A percentile compares a stretch with the other conserved stretches of the same genome.
These are phyloP conservation scores for Actinomortierella ambigua DNA, from an alignment of 371 early-diverging fungal genomes.

Conservation along the genomic window DNA sequence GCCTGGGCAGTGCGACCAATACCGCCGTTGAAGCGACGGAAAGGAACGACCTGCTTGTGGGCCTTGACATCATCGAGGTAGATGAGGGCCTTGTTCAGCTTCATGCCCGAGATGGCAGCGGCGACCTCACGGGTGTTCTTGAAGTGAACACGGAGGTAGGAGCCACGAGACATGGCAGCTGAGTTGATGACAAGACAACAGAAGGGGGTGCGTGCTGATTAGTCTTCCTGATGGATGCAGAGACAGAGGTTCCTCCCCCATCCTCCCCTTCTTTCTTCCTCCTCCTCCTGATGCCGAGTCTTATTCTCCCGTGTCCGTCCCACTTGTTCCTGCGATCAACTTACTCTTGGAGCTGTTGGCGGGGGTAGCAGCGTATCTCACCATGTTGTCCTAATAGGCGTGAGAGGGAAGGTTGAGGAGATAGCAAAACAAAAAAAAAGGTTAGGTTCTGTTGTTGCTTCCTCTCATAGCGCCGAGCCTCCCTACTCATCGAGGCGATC, in stretches of 20 bases:
- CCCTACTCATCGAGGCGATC: no score
- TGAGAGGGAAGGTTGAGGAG: neutral
- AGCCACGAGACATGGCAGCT: constrained; percentile 95
- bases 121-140: constrained; percentile 99
- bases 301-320: no score
- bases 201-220: neutral
- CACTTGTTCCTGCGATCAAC: constrained; percentile 3
- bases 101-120: constrained; percentile 93
- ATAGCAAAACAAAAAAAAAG: neutral
- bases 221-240: no score
- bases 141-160: constrained; percentile 97
- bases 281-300: no score
- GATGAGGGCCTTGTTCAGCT: constrained; percentile 91
- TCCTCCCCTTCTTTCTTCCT: no score
- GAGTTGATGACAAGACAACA: constrained; percentile 8
- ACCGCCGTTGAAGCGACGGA: constrained; percentile 98
- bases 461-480: no score
- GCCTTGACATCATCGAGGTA: constrained; percentile 97
- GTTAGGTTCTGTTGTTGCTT: no score
- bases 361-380: constrained; percentile 50
- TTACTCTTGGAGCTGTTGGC: constrained; percentile 52
- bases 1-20: constrained; percentile 98
- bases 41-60: constrained; percentile 98
- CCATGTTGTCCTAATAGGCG: constrained; percentile 42
- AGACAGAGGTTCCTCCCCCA: no score